Evolutionary conservation across 2,329 filamentous ascomycete genomes (phyloP), one percentile per base, ranked within the genome.

Genomic region (Remersonia thermophila): DNA sequence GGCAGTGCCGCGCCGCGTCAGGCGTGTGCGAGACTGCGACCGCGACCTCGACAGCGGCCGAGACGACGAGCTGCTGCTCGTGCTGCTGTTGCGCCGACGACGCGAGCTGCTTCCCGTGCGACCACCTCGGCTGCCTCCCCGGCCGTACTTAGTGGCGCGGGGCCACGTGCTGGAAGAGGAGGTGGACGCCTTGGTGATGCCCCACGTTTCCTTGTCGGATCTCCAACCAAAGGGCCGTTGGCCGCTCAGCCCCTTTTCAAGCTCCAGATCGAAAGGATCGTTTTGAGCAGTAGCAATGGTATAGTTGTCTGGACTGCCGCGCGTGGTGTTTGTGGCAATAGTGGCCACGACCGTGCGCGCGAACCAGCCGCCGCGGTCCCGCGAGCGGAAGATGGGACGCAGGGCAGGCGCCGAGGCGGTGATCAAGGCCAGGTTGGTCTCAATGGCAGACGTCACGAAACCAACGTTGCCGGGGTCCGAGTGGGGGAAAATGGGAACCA

Each of bases 371-470:
- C 48, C 48, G 11, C 47, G 45, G 13, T 49, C 48, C 12, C 48
- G 40, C 4, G 43, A 37, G 17, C 56, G 51, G 33, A 61, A 47
- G 16, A 64, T 51, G n/a, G 59, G 58, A 25, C 58, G 51, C 13
- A 63, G 43, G 0, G 59, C 55, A 5, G 61, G 61, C 1, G 58
- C 60, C 6, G 59, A 63, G 27, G 59, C 60, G 14, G 59, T 62
- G 39, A 63, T 57, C 30, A 64, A 49, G 13, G 59, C 60, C 8
- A 61, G 53, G 46, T 63, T 63, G 17, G 56, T 58, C 49, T 64
- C 62, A 32, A 61, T 54, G 18, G 49, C 54, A 2, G 55, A 58
- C 11, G 51, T 55, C 38, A 55, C 47, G 42, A 60, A 59, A 32
- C 55, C 52, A 23, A 59, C 50, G 42, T 52, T 55, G 42, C 47